A percentile compares a stretch with the other conserved stretches of the same genome.
Evolutionary conservation across 208 protist genomes (phyloP).

Genomic region (Leishmania guyanensis): DNA sequence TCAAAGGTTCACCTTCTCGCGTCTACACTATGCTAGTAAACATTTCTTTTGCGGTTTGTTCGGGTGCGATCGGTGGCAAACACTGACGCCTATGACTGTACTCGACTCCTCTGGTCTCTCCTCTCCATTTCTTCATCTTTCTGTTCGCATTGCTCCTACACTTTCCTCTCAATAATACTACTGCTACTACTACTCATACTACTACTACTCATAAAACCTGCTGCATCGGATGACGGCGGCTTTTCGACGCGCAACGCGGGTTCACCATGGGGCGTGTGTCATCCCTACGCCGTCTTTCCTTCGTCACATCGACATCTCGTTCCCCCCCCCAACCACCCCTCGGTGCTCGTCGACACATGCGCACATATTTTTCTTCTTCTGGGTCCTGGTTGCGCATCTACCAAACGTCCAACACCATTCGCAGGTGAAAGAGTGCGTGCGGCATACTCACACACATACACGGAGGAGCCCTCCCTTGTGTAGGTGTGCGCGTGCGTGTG

Average conservation of each 20-base stretch:
- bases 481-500: not conserved
- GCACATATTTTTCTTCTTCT: not conserved
- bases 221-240: not conserved
- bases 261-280: not conserved
- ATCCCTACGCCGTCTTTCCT: not conserved
- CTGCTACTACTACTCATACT: too few relatives aligned
- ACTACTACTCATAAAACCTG: not conserved
- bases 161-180: not conserved
- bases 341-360: not conserved
- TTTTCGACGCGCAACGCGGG: not conserved
- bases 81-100: not conserved
- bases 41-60: not conserved
- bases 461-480: not conserved
- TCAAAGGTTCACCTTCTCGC: not conserved
- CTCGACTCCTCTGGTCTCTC: not conserved
- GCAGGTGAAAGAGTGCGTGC: constrained; percentile 3
- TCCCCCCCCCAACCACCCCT: too few relatives aligned
- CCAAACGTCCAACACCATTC: not conserved
- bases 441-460: not conserved
- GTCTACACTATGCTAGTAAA: not conserved
- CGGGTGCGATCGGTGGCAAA: not conserved
- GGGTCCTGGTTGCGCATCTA: not conserved
- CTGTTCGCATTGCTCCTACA: not conserved
- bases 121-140: not conserved
- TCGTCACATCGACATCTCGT: not conserved